Evolutionary conservation across 2,329 filamentous ascomycete species (phyloP).

Genomic region (Xylariaceae sp.): DNA sequence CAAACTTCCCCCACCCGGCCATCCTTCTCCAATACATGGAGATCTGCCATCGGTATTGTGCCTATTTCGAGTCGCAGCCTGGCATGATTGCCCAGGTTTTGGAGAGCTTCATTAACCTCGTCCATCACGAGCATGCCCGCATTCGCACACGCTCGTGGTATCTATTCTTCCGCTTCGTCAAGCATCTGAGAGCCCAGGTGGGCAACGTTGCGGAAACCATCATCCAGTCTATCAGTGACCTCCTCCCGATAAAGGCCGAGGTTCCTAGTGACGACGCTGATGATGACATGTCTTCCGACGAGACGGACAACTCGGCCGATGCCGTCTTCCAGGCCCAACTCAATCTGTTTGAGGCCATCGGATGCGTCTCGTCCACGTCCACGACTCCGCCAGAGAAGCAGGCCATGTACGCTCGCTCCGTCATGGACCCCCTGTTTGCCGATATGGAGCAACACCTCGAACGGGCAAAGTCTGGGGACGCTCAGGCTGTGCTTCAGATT

Average conservation of each 20-base stretch:
- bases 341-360: slow-evolving; percentile 91
- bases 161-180: slow-evolving; percentile 87
- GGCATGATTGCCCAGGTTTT: slow-evolving; percentile 79
- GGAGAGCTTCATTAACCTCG: slow-evolving; percentile 84
- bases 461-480: slow-evolving; percentile 72
- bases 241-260: slow-evolving; percentile 87
- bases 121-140: slow-evolving; percentile 81
- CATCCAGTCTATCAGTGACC: slow-evolving; percentile 81
- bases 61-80: slow-evolving; percentile 83
- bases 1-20: slow-evolving; percentile 80
- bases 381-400: slow-evolving; percentile 79
- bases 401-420: slow-evolving; percentile 76
- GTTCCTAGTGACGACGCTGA: slow-evolving; percentile 71
- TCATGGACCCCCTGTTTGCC: slow-evolving; percentile 84
- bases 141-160: slow-evolving; percentile 95
- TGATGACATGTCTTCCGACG: slow-evolving; percentile 92
- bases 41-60: slow-evolving; percentile 88
- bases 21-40: slow-evolving; percentile 98
- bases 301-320: slow-evolving; percentile 84
- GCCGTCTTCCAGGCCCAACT: slow-evolving; percentile 86
- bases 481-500: slow-evolving; percentile 78
- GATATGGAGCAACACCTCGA: slow-evolving; percentile 79
- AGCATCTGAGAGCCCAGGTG: slow-evolving; percentile 76
- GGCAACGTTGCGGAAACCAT: slow-evolving; percentile 87
- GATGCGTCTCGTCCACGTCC: slow-evolving; percentile 79